Evolutionary conservation across 192 early-diverging fungal species (phyloP).

Genomic region (Podila verticillata): DNA sequence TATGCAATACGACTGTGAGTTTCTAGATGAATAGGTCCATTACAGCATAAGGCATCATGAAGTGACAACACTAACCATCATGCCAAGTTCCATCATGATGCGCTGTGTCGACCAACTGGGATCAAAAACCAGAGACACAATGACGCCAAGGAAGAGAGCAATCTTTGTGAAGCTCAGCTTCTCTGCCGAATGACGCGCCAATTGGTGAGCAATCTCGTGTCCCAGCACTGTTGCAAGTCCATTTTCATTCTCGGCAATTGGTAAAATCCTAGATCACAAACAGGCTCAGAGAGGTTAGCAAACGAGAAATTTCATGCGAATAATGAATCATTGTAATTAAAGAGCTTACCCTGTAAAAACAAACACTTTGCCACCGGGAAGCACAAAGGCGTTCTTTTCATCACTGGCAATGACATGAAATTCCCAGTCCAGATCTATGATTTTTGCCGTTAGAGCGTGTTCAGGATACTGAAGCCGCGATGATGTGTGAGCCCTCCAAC

Average conservation of each 20-base stretch:
- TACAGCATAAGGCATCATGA: background rate
- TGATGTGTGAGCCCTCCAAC: background rate
- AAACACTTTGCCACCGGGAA: constrained; percentile 96
- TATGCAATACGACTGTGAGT: background rate
- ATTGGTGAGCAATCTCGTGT: constrained; percentile 94
- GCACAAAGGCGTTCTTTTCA: constrained; percentile 93
- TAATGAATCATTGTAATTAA: background rate
- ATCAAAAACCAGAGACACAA: constrained; percentile 76
- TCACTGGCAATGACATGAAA: constrained; percentile 87
- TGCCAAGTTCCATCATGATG: constrained; percentile 70
- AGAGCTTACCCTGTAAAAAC: constrained; percentile 81
- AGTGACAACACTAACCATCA: constrained; percentile 53
- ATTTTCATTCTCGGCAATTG: constrained; percentile 80
- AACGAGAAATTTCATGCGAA: too few relatives aligned
- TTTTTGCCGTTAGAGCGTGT: background rate
- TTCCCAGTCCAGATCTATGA: constrained; percentile 81
- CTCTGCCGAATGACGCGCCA: constrained; percentile 92
- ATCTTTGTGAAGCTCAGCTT: constrained; percentile 83
- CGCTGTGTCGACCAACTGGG: constrained; percentile 68
- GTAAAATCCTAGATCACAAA: constrained; percentile 68
- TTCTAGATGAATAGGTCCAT: too few relatives aligned
- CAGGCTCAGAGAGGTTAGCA: too few relatives aligned
- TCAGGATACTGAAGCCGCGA: background rate
- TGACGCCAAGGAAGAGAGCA: constrained; percentile 63
- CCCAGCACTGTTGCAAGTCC: constrained; percentile 94